Base-by-base conservation (phyloP, 2,329 filamentous ascomycete genomes). In the Nothophoma quercina region DNA sequence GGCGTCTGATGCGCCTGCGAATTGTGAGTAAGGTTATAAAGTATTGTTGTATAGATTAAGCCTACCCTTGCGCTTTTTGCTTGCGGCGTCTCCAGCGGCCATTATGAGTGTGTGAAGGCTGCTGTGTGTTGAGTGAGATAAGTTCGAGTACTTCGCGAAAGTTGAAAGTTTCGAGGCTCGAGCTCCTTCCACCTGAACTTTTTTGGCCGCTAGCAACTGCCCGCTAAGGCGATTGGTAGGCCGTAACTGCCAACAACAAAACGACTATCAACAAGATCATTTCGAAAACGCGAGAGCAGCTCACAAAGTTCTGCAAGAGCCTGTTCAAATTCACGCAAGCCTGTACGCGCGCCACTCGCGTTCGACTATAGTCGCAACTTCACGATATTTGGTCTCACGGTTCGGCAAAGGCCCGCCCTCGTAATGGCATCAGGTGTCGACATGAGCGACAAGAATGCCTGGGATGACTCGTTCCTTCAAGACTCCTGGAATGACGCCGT, bases 31-130 rank as follows among this genome's bases (percentile, higher is more conserved):
- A 3, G 58, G 57, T 29, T 18, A 7, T 40, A 23, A 6, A 19
- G 10, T 61, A 12, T 28, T 28, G 26, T 7, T 55, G 21, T 2
- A 22, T 13, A 26, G 25, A 10, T 5, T 40, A 9, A 21, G n/a
- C 67, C 32, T 70, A 81, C 81, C 78, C 67, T 83, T 83, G 72
- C 80, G 79, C 79, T 85, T 85, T 69, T 81, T 85, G 32, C 74
- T 75, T 62, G 81, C 82, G 59, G 76, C 74, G 26, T 71, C 68
- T 64, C 81, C 81, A 58, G 78, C 77, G 47, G 80, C 81, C 83
- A 85, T 85, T 73, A 67, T 71, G 49, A 52, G 16, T 44, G 44
- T 30, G 29, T 48, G 40, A 54, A 46, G 53, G 51, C 43, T 44
- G 54, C 43, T 48, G 28, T 49, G 33, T 57, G 51, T 56, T 44